A percentile compares a stretch with the other conserved stretches of the same genome.
Conservation (phyloP, 192 early-diverging fungal species). For the Endogone sp. region DNA sequence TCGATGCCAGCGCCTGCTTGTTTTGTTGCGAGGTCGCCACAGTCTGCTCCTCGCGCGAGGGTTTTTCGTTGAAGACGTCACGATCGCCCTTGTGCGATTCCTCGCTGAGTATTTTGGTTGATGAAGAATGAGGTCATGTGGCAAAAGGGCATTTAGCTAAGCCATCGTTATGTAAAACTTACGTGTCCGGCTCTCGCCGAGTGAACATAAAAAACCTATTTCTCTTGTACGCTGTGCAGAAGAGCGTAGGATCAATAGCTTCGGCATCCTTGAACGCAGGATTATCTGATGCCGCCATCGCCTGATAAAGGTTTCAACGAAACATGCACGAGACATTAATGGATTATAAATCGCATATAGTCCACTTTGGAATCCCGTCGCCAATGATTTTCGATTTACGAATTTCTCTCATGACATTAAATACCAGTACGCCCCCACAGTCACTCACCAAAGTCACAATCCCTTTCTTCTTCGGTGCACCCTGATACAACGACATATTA, state of each 20-base stretch:
- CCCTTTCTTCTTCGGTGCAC: slow-evolving; percentile 77
- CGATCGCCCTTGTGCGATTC: slow-evolving; percentile 60
- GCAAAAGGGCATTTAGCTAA: no score
- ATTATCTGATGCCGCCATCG: slow-evolving; percentile 87
- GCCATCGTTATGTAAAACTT: no score
- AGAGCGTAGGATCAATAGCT: slow-evolving; percentile 77
- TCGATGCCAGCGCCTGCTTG: slow-evolving; percentile 59
- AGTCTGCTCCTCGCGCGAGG: slow-evolving; percentile 92
- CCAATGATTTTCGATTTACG: no score
- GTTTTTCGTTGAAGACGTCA: slow-evolving; percentile 98
- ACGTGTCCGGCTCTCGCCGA: slow-evolving; percentile 77
- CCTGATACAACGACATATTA: slow-evolving; percentile 87
- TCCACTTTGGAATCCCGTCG: no score
- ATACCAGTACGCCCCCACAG: no score
- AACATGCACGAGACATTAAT: slow-evolving; percentile 5
- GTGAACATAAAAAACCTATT: slow-evolving; percentile 97
- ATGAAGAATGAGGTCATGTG: background rate
- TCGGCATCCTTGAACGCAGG: slow-evolving; percentile 63
- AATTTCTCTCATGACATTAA: no score
- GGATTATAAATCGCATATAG: background rate
- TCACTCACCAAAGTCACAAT: slow-evolving; percentile 61
- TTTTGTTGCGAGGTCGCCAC: slow-evolving; percentile 66
- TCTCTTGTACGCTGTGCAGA: slow-evolving; percentile 84
- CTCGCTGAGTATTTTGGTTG: slow-evolving; percentile 6
- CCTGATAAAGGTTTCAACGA: slow-evolving; percentile 28